Conservation (phyloP, 331 rosid species). For the Malus hybrid region DNA sequence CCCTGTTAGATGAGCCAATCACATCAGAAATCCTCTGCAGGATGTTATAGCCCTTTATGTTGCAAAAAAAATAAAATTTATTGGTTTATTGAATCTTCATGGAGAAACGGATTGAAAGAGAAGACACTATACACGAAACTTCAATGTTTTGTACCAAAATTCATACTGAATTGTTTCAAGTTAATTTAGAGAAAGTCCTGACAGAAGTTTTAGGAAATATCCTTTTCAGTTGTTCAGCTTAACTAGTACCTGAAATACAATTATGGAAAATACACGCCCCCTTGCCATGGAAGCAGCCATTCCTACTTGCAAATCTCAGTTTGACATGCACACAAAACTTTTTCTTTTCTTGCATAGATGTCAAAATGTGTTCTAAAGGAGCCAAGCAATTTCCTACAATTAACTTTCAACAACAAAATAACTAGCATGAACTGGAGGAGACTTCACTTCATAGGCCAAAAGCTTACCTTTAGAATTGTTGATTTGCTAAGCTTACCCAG, state of each 20-base stretch:
- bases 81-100: background rate
- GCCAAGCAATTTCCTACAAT: too few relatives aligned
- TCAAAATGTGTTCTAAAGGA: too few relatives aligned
- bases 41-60: conserved; percentile 67
- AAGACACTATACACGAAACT: conserved; percentile 11
- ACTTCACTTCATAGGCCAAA: conserved; percentile 1
- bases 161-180: background rate
- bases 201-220: background rate
- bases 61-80: background rate
- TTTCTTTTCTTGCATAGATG: too few relatives aligned
- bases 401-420: background rate
- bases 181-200: background rate
- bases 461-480: conserved; percentile 73
- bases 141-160: conserved; percentile 1
- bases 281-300: too few relatives aligned
- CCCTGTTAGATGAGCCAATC: conserved; percentile 47
- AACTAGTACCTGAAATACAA: background rate
- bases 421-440: conserved; percentile 3
- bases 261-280: too few relatives aligned
- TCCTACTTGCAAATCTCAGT: background rate
- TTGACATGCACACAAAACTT: too few relatives aligned
- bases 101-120: background rate
- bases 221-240: background rate
- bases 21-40: conserved; percentile 82
- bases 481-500: conserved; percentile 96